phyloP scores from a whole-genome alignment of 306 rosid species.

The Glycine tomentella region DNA sequence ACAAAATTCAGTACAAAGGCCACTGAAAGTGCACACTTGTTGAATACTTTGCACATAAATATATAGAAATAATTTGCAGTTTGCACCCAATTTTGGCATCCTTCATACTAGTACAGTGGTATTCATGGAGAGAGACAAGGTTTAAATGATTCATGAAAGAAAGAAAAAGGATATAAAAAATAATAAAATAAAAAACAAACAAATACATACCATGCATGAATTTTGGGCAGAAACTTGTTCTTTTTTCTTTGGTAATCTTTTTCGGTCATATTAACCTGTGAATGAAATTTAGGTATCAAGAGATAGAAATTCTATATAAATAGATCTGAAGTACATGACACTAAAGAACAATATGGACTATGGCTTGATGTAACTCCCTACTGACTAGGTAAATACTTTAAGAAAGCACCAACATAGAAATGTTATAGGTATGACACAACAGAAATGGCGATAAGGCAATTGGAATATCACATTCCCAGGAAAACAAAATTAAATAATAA shows the following conservation, averaged over 20 bases:
- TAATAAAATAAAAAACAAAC: neutral
- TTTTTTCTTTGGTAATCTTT: constrained; percentile 96
- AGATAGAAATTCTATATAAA: constrained; percentile 21
- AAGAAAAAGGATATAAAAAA: neutral
- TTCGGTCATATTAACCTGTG: constrained; percentile 98
- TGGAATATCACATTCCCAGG: constrained; percentile 38
- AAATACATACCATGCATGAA: constrained; percentile 87
- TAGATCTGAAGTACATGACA: constrained; percentile 8
- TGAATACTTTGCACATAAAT: neutral
- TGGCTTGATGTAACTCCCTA: constrained; percentile 1
- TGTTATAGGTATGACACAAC: constrained; percentile 3
- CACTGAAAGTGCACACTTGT: neutral
- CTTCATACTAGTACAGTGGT: neutral
- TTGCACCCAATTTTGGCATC: constrained; percentile 3
- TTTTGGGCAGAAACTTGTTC: constrained; percentile 96
- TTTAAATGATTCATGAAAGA: constrained; percentile 2
- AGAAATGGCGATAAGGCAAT: neutral
- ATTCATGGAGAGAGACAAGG: constrained; percentile 27
- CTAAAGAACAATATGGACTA: constrained; percentile 17
- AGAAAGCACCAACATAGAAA: constrained; percentile 58
- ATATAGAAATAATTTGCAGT: constrained; percentile 21
- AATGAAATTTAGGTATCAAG: constrained; percentile 46
- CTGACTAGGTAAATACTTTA: neutral
- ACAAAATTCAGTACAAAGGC: neutral
- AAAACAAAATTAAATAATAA: constrained; percentile 28